Percentiles rank a stretch among this genome's conserved stretches.
Evolutionary conservation across 2,329 filamentous ascomycete species (phyloP).

Genomic region (Penicillium sp.): DNA sequence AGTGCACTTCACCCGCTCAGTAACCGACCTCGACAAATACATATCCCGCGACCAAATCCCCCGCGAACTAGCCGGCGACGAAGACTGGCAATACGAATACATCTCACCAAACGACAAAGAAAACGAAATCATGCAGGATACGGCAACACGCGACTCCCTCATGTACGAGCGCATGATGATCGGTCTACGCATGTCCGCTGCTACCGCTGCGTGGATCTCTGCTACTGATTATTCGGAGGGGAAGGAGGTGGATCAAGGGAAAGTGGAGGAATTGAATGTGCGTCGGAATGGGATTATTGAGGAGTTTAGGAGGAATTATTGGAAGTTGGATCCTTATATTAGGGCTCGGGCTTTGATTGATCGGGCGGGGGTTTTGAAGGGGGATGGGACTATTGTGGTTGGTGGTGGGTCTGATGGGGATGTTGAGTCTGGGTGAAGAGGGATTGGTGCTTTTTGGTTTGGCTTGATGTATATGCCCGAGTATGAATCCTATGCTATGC

Average conservation of each 20-base stretch:
- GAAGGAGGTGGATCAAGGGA: slow-evolving; percentile 27
- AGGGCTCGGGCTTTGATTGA: slow-evolving; percentile 81
- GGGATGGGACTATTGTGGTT: slow-evolving; percentile 63
- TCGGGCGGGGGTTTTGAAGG: slow-evolving; percentile 71
- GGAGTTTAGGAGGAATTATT: slow-evolving; percentile 75
- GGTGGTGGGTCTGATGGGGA: background rate
- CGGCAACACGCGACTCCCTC: slow-evolving; percentile 61
- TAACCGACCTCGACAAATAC: slow-evolving; percentile 76
- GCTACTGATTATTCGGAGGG: slow-evolving; percentile 55
- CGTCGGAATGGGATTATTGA: slow-evolving; percentile 67
- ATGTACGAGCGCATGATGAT: slow-evolving; percentile 66
- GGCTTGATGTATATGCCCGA: background rate
- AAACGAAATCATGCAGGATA: slow-evolving; percentile 74
- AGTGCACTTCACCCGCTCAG: slow-evolving; percentile 84
- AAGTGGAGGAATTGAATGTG: slow-evolving; percentile 18
- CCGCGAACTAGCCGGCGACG: slow-evolving; percentile 80
- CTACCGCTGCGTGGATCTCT: slow-evolving; percentile 75
- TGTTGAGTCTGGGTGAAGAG: background rate
- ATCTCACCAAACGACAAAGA: slow-evolving; percentile 76
- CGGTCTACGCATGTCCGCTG: slow-evolving; percentile 72
- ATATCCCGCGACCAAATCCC: slow-evolving; percentile 72
- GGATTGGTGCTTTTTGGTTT: background rate
- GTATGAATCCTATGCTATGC: no score
- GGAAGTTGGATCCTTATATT: slow-evolving; percentile 84
- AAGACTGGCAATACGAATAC: slow-evolving; percentile 82